phyloP scores from a whole-genome alignment of 345 rosid genomes.

The Lepidium sativum region DNA sequence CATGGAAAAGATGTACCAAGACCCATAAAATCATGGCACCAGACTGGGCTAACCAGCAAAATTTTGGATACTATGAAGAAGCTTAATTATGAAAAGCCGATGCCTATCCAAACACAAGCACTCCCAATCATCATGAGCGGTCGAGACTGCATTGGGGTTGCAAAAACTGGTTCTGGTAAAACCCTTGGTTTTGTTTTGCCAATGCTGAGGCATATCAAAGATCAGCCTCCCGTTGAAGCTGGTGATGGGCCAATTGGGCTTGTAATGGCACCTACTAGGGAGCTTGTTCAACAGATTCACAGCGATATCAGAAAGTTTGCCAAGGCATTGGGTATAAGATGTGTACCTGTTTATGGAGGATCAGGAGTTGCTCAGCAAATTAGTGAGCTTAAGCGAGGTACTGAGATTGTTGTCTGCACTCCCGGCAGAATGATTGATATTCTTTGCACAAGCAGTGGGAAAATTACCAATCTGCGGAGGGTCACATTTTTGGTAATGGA shows the following conservation, averaged over 20 bases:
- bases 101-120: slow-evolving; percentile 98
- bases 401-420: slow-evolving; percentile 96
- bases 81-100: slow-evolving; percentile 79
- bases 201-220: slow-evolving; percentile 97
- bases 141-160: slow-evolving; percentile 94
- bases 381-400: slow-evolving; percentile 85
- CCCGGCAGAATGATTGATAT: slow-evolving; percentile 98
- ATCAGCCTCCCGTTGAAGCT: slow-evolving; percentile 89
- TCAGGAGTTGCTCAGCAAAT: slow-evolving; percentile 99
- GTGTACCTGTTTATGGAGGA: slow-evolving; percentile 95
- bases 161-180: slow-evolving; percentile 97
- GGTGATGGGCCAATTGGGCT: slow-evolving; percentile 97
- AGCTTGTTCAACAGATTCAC: slow-evolving; percentile 97
- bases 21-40: slow-evolving; percentile 90
- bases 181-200: slow-evolving; percentile 96
- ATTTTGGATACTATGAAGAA: slow-evolving; percentile 83
- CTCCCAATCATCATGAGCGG: slow-evolving; percentile 93
- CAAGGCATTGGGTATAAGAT: slow-evolving; percentile 61
- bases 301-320: slow-evolving; percentile 82
- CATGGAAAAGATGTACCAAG: slow-evolving; percentile 95
- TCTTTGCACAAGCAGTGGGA: slow-evolving; percentile 89
- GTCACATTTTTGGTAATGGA: slow-evolving; percentile 91
- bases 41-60: slow-evolving; percentile 83
- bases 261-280: slow-evolving; percentile 99
- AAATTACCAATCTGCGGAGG: slow-evolving; percentile 78